Conservation (phyloP, 805 yeast species). For the Nakazawaea ambrosiae region DNA sequence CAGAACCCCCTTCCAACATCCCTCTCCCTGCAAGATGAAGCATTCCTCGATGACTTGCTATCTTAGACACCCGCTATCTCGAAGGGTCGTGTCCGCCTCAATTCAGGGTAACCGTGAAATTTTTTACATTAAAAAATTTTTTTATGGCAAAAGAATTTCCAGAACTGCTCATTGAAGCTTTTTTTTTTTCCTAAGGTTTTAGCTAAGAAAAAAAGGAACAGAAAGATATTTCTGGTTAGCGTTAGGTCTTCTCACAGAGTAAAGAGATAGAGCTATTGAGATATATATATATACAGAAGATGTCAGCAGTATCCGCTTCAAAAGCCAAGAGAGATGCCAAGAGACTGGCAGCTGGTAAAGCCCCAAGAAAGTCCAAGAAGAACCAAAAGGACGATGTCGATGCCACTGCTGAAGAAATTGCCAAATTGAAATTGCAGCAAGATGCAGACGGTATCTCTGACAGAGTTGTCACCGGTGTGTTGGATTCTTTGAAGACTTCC, state of each 20-base stretch:
- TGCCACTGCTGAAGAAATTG: constrained; percentile 66
- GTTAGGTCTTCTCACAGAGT: too few species aligned
- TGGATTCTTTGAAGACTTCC: constrained; percentile 81
- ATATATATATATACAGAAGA: constrained; percentile 34
- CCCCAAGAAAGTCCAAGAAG: constrained; percentile 59
- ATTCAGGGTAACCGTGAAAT: constrained; percentile 7
- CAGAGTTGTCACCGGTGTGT: constrained; percentile 96
- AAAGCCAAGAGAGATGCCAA: constrained; percentile 98
- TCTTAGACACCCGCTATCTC: background rate
- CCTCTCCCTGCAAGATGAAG: constrained; percentile 15
- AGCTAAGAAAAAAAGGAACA: too few species aligned
- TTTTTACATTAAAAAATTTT: constrained; percentile 2
- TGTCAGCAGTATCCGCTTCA: constrained; percentile 68
- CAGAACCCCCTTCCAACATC: too few species aligned
- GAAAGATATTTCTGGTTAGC: too few species aligned
- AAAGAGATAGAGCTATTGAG: background rate
- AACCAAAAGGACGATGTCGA: constrained; percentile 47
- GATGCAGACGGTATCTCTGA: constrained; percentile 93
- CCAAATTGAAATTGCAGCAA: constrained; percentile 83
- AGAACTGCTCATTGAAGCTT: too few species aligned
- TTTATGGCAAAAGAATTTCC: too few species aligned
- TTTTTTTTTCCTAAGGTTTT: too few species aligned
- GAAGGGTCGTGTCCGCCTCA: constrained; percentile 3
- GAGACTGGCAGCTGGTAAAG: constrained; percentile 78
- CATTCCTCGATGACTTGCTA: constrained; percentile 15